These are phyloP conservation scores for Leccinum laetum DNA, from an alignment of 1,284 basidiomycete genomes.

Conservation along the genomic window DNA sequence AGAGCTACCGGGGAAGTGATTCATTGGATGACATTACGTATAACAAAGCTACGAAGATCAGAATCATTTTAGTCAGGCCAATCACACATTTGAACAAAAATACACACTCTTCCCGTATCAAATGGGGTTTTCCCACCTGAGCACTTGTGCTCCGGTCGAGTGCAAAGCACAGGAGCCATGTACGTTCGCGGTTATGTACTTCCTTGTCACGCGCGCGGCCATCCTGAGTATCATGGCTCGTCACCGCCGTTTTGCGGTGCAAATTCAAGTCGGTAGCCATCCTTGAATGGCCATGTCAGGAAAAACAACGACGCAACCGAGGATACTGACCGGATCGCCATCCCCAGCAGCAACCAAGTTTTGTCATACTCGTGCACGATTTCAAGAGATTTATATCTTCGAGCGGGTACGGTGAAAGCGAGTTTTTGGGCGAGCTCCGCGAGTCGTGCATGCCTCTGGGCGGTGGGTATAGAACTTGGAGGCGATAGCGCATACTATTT, in stretches of 20 bases:
- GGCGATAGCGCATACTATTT: slow-evolving; percentile 87
- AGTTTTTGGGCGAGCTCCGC: slow-evolving; percentile 87
- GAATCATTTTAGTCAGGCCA: neutral
- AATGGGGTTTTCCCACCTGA: slow-evolving; percentile 91
- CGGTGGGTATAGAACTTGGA: slow-evolving; percentile 87
- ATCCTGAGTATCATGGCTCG: slow-evolving; percentile 72
- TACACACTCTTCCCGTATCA: slow-evolving; percentile 83
- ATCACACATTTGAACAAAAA: slow-evolving; percentile 9
- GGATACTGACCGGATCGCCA: slow-evolving; percentile 70
- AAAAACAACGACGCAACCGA: neutral
- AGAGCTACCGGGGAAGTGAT: slow-evolving; percentile 60
- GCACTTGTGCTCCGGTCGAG: slow-evolving; percentile 91
- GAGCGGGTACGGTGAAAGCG: slow-evolving; percentile 83
- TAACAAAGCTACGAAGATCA: slow-evolving; percentile 65
- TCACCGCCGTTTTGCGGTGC: slow-evolving; percentile 81
- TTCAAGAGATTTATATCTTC: slow-evolving; percentile 94
- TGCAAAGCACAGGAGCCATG: slow-evolving; percentile 91
- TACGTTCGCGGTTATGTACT: slow-evolving; percentile 91
- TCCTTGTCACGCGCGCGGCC: slow-evolving; percentile 74
- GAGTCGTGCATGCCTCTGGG: slow-evolving; percentile 80
- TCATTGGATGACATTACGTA: slow-evolving; percentile 81
- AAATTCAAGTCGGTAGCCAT: slow-evolving; percentile 97
- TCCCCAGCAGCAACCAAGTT: slow-evolving; percentile 90
- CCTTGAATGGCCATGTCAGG: slow-evolving; percentile 39
- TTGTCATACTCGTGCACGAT: slow-evolving; percentile 97